phyloP scores from a whole-genome alignment of 2,329 filamentous ascomycete genomes.

The Pestalotiopsis sp. region DNA sequence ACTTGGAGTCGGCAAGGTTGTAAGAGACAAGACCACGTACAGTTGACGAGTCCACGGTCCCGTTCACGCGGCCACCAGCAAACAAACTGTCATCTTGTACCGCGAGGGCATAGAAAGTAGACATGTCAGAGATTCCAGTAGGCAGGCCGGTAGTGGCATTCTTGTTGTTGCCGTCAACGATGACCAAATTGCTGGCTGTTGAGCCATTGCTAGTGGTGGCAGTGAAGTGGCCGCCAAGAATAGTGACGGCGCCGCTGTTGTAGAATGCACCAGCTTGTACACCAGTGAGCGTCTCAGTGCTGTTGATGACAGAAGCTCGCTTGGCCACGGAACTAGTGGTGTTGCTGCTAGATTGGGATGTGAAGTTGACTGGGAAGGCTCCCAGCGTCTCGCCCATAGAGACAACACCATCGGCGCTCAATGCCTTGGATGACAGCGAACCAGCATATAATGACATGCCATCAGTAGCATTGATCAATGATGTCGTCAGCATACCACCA shows the following conservation, averaged over 20 bases:
- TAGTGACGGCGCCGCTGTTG: slow-evolving; percentile 67
- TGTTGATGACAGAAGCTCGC: slow-evolving; percentile 42
- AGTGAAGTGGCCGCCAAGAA: slow-evolving; percentile 85
- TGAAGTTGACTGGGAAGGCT: slow-evolving; percentile 58
- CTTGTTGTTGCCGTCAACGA: slow-evolving; percentile 75
- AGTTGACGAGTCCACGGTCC: slow-evolving; percentile 60
- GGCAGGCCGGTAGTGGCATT: slow-evolving; percentile 69
- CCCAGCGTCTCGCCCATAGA: slow-evolving; percentile 60
- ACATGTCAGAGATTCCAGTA: slow-evolving; percentile 65
- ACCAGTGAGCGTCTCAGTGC: slow-evolving; percentile 52
- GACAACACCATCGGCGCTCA: slow-evolving; percentile 72
- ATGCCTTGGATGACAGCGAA: slow-evolving; percentile 74
- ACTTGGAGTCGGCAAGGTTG: slow-evolving; percentile 66
- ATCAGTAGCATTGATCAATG: slow-evolving; percentile 63
- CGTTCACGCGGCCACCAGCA: slow-evolving; percentile 79
- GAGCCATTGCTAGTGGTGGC: slow-evolving; percentile 68
- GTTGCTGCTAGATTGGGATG: slow-evolving; percentile 33
- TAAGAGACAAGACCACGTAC: slow-evolving; percentile 80
- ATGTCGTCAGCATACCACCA: slow-evolving; percentile 70
- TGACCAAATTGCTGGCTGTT: slow-evolving; percentile 73
- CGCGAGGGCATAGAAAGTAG: slow-evolving; percentile 73
- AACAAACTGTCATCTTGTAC: slow-evolving; percentile 69
- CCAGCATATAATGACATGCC: slow-evolving; percentile 75
- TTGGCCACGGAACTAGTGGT: slow-evolving; percentile 39
- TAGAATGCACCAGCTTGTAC: slow-evolving; percentile 82